Evolutionary conservation across 2,329 filamentous ascomycete species (phyloP).

Genomic region (Exophiala oligosperma): DNA sequence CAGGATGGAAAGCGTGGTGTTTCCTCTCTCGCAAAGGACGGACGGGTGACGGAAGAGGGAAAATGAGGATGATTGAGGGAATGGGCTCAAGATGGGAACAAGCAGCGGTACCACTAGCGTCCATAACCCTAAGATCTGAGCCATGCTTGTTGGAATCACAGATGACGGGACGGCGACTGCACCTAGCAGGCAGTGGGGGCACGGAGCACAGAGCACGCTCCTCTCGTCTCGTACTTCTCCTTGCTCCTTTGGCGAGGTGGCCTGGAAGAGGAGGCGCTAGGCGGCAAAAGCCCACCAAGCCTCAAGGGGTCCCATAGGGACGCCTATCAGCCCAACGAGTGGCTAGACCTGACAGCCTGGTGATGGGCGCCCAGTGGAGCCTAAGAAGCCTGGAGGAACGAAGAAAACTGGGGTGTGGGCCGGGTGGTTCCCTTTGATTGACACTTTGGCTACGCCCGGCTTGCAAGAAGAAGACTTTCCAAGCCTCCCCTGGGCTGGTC

Average conservation of each 20-base stretch:
- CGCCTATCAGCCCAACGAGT: background rate
- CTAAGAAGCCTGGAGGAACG: background rate
- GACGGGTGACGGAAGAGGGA: background rate
- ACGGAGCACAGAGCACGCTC: background rate
- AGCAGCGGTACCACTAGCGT: slow-evolving; percentile 2
- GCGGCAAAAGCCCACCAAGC: background rate
- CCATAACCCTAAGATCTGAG: background rate
- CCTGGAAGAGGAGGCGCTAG: background rate
- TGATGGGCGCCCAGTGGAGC: background rate
- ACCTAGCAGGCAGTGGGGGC: background rate
- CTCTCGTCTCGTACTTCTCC: background rate
- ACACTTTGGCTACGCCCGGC: background rate
- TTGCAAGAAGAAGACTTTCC: background rate
- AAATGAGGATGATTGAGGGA: slow-evolving; percentile 1
- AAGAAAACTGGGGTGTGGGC: slow-evolving; percentile 1
- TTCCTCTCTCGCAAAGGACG: background rate
- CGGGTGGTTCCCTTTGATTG: slow-evolving; percentile 2
- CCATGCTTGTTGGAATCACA: slow-evolving; percentile 2
- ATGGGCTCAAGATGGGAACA: background rate
- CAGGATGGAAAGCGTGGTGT: background rate
- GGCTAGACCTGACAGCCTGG: background rate
- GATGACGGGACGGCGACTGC: slow-evolving; percentile 1
- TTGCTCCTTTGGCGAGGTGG: background rate
- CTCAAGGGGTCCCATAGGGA: background rate
- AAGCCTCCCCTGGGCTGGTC: background rate